Conservation (phyloP, 306 rosid species). For the Mimosa bimucronata region DNA sequence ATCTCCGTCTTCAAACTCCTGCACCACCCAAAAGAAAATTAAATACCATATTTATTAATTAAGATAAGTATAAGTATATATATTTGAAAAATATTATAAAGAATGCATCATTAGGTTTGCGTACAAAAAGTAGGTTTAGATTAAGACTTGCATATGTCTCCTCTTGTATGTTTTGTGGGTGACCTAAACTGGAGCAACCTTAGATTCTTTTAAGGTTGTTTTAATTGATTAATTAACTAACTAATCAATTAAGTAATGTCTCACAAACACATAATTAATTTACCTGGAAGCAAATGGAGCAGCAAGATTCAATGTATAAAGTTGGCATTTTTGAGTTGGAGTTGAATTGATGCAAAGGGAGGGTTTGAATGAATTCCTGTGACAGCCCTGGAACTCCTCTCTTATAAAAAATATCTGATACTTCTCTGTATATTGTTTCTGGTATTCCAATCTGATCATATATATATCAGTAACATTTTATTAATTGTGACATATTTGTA, state of each 20-base stretch:
- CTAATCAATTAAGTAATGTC: no score
- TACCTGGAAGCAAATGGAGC: slow-evolving; percentile 55
- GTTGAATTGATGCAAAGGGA: slow-evolving; percentile 40
- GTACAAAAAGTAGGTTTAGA: not conserved
- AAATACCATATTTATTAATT: not conserved
- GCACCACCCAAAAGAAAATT: slow-evolving; percentile 10
- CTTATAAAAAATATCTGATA: slow-evolving; percentile 42
- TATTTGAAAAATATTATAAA: not conserved
- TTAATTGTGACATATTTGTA: not conserved
- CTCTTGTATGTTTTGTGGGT: not conserved
- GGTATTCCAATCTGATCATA: slow-evolving; percentile 7
- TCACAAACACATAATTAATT: no score
- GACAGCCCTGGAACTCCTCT: slow-evolving; percentile 36
- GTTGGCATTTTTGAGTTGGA: slow-evolving; percentile 15
- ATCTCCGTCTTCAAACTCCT: slow-evolving; percentile 54
- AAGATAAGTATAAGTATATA: no score
- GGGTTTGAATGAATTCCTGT: slow-evolving; percentile 32
- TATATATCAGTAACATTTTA: not conserved
- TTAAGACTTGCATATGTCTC: not conserved
- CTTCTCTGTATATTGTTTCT: slow-evolving; percentile 37
- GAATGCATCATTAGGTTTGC: not conserved
- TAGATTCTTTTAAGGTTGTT: not conserved
- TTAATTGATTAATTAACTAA: no score
- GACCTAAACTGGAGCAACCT: slow-evolving; percentile 16
- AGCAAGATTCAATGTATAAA: slow-evolving; percentile 34